Conservation (phyloP, 1,284 basidiomycete genomes). For the Leccinum fuscescens region DNA sequence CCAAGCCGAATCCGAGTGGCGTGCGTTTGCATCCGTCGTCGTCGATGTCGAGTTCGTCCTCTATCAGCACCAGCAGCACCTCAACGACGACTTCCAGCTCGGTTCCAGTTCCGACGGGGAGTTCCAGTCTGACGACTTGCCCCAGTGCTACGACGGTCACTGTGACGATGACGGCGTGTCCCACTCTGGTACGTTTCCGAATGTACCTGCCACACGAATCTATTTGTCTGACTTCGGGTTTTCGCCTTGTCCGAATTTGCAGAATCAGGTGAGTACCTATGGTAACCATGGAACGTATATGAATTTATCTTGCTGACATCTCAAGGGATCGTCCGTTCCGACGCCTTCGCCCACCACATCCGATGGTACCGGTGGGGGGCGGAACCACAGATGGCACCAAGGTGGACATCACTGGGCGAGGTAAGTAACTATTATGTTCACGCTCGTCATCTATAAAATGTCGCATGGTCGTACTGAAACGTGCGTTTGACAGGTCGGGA, state of each 20-base stretch:
- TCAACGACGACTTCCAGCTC: neutral
- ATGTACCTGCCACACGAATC: neutral
- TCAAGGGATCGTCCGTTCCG: constrained; percentile 3
- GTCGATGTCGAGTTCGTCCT: neutral
- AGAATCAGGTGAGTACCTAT: constrained; percentile 1
- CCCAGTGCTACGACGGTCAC: constrained; percentile 4
- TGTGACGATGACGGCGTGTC: constrained; percentile 15
- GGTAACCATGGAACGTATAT: neutral
- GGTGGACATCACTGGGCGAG: constrained; percentile 5
- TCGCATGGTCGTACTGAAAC: neutral
- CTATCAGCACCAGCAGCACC: neutral
- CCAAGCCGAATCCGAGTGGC: neutral
- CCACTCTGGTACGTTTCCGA: constrained; percentile 12
- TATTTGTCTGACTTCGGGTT: neutral
- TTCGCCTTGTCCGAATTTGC: neutral
- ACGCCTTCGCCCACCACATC: constrained; percentile 2
- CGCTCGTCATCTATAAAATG: neutral
- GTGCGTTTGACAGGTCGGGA: constrained; percentile 4
- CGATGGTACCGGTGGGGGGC: neutral
- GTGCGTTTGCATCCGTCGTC: constrained; percentile 7
- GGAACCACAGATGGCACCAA: neutral
- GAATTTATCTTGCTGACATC: neutral
- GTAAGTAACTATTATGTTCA: constrained; percentile 9
- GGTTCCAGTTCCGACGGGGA: neutral
- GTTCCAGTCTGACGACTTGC: constrained; percentile 4